Percentiles rank a stretch among this genome's conserved stretches.
These are phyloP conservation scores for Cetraspora pellucida DNA, from an alignment of 192 early-diverging fungal genomes.

Conservation along the genomic window DNA sequence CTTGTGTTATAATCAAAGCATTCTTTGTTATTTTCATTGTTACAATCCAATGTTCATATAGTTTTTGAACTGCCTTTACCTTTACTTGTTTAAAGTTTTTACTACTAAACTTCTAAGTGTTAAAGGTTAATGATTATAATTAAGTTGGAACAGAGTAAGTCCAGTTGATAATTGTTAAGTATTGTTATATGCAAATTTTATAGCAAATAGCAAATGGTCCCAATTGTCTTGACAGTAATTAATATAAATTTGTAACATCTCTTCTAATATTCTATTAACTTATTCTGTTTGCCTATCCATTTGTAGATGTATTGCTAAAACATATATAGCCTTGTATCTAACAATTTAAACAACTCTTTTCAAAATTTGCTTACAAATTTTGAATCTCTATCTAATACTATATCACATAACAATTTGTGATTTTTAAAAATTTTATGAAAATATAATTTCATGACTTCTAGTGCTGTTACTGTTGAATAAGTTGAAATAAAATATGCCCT, in stretches of 20 bases:
- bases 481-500: too few relatives aligned
- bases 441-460: too few relatives aligned
- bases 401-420: too few relatives aligned
- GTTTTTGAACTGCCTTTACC: neutral
- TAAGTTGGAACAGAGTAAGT: neutral
- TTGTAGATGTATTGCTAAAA: constrained; percentile 39
- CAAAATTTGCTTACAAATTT: constrained; percentile 50
- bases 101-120: neutral
- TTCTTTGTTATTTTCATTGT: neutral
- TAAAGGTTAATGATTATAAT: neutral
- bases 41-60: neutral
- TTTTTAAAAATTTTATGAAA: constrained; percentile 45
- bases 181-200: constrained; percentile 61
- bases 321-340: constrained; percentile 44
- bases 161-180: constrained; percentile 13
- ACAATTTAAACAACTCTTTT: constrained; percentile 30
- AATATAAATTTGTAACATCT: constrained; percentile 37
- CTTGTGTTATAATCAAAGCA: too few relatives aligned
- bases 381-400: constrained; percentile 51
- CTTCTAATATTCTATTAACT: constrained; percentile 31
- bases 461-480: too few relatives aligned
- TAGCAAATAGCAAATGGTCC: constrained; percentile 41
- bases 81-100: too few relatives aligned
- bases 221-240: constrained; percentile 48
- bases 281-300: constrained; percentile 40